phyloP scores from a whole-genome alignment of 2,329 filamentous ascomycete genomes.

The Pseudocercospora fijiensis region DNA sequence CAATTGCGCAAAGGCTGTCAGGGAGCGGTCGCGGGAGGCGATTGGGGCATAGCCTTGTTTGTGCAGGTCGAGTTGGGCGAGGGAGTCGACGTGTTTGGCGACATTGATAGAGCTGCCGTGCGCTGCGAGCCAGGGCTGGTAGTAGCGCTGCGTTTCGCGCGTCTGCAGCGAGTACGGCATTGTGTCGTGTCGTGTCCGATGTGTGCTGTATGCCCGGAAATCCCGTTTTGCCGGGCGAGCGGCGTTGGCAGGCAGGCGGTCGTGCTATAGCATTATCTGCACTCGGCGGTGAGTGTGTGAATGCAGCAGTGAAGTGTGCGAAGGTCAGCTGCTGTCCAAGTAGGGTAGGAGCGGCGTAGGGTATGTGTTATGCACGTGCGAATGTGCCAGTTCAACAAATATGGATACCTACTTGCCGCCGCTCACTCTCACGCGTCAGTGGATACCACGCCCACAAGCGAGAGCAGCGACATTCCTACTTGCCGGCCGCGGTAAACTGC shows the following conservation, averaged over 20 bases:
- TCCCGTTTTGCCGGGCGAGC: background rate
- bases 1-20: slow-evolving; percentile 51
- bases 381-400: background rate
- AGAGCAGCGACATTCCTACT: background rate
- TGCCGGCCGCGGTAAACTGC: background rate
- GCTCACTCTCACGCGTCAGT: background rate
- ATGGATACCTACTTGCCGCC: background rate
- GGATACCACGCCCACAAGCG: background rate
- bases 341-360: background rate
- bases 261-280: background rate
- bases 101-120: slow-evolving; percentile 30
- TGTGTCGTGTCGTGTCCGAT: background rate
- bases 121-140: slow-evolving; percentile 30
- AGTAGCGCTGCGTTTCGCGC: slow-evolving; percentile 24
- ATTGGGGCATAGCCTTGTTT: slow-evolving; percentile 27
- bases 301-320: background rate
- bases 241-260: background rate
- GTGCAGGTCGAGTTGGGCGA: slow-evolving; percentile 27
- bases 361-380: background rate
- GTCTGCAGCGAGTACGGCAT: slow-evolving; percentile 12
- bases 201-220: background rate
- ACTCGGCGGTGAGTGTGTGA: background rate
- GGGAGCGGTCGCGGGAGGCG: slow-evolving; percentile 33
- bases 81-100: slow-evolving; percentile 30
- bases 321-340: background rate